Percentiles rank a stretch among this genome's conserved stretches.
phyloP scores from a whole-genome alignment of 148 eudicot genomes.

The Cornus kousa region DNA sequence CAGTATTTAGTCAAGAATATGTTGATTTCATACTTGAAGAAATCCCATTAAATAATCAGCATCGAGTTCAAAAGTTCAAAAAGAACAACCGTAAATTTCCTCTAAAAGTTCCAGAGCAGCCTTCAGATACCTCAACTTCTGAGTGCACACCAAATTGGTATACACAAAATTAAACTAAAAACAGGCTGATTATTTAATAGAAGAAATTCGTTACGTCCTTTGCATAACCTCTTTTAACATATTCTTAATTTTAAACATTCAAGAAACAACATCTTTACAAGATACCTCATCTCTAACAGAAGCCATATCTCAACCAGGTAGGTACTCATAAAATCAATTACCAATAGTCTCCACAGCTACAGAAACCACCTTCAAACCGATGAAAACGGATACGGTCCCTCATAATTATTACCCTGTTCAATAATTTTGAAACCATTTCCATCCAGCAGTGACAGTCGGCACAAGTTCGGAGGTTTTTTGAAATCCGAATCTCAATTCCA shows the following conservation, averaged over 20 bases:
- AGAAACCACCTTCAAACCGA: background rate
- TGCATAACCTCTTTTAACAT: background rate
- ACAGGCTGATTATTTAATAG: background rate
- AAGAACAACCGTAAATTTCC: no score
- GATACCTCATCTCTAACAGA: background rate
- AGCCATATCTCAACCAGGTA: background rate
- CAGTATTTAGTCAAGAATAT: no score
- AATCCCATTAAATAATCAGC: no score
- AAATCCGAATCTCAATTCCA: background rate
- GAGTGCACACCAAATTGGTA: no score
- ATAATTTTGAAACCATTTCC: background rate
- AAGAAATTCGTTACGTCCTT: background rate
- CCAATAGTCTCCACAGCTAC: background rate
- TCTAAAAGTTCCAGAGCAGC: background rate
- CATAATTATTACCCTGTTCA: background rate
- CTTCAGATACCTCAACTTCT: no score
- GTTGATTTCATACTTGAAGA: no score
- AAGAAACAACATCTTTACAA: no score
- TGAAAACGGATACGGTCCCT: background rate
- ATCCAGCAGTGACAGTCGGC: background rate
- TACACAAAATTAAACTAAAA: no score
- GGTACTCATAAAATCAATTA: background rate
- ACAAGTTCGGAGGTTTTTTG: background rate
- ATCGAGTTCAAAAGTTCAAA: no score
- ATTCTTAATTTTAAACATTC: background rate